Evolutionary conservation across 495 filamentous ascomycete genomes (phyloP), one percentile per base, ranked within the genome.

Genomic region (Glarea lozoyensis): DNA sequence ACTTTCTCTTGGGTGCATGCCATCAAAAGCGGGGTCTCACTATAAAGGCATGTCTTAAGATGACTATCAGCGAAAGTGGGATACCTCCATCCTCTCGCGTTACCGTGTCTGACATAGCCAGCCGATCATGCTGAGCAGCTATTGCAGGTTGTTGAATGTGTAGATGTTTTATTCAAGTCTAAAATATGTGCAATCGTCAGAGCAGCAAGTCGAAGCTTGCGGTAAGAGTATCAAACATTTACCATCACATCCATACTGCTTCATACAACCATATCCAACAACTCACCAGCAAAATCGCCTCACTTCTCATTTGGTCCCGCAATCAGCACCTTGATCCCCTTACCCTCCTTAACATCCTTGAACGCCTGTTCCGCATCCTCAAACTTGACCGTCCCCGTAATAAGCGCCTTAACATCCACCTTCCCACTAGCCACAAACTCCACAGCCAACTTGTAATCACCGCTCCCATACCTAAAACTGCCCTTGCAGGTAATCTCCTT

Each of bases 291-390:
- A 39, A 39, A 4, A n/a, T n/a, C n/a, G n/a, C n/a, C n/a, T n/a
- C n/a, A 40, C 39, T 52, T 68, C 61, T 79, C 70, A 49, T 72
- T 74, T 1, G 75, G 73, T 1, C 86, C 86, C 27, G 77, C 76
- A 56, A 94, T 93, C 47, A 92, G 55, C 19, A 80, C 79, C 76
- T 94, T 94, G 53, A 92, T 89, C 11, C 85, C 86, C 62, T 84
- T 70, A 1, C 85, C 87, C 38, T 68, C 69, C 65, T 79, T 82
- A 12, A 83, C 78, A 61, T 79, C 80, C 57, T 85, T 72, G 64
- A 89, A 93, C 2, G 88, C 88, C 49, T 79, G 62, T 55, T 84
- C 78, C 4, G 84, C 84, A 40, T 86, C 66, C 56, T 76, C 67
- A 57, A 94, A 89, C 32, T 69, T 65, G 16, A 90, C 78, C 29